Evolutionary conservation across 768 basidiomycete genomes (phyloP).

Genomic region (Amanita thiersii): DNA sequence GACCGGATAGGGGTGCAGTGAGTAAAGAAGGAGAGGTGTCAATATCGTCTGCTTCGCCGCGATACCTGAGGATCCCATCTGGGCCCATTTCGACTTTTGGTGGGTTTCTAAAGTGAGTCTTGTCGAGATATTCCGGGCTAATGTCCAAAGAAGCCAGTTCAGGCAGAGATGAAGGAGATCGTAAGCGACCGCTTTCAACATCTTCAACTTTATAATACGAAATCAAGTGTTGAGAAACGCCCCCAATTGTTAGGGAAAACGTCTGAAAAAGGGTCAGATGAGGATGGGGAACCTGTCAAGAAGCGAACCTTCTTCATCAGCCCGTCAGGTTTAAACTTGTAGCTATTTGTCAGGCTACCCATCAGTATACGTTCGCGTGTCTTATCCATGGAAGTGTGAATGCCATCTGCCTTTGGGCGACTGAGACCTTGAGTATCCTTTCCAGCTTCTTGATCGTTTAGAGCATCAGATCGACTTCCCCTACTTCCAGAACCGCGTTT

Average conservation of each 20-base stretch:
- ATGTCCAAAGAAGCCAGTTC: slow-evolving; percentile 85
- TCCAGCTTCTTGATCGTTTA: slow-evolving; percentile 22
- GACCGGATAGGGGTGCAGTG: slow-evolving; percentile 31
- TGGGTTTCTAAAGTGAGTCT: slow-evolving; percentile 85
- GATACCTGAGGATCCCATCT: slow-evolving; percentile 77
- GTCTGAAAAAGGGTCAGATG: slow-evolving; percentile 42
- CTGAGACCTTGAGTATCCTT: slow-evolving; percentile 44
- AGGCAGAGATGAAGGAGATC: slow-evolving; percentile 80
- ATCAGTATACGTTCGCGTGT: slow-evolving; percentile 75
- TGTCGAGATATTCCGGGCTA: slow-evolving; percentile 80
- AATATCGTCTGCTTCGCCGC: slow-evolving; percentile 74
- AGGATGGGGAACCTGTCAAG: slow-evolving; percentile 4
- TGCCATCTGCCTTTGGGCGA: slow-evolving; percentile 47
- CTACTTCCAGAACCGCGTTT: slow-evolving; percentile 66
- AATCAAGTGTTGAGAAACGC: slow-evolving; percentile 85
- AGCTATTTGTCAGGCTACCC: slow-evolving; percentile 86
- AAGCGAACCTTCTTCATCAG: slow-evolving; percentile 90
- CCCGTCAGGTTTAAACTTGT: slow-evolving; percentile 89
- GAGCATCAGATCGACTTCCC: slow-evolving; percentile 33
- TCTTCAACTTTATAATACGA: slow-evolving; percentile 94
- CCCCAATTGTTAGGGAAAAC: slow-evolving; percentile 80
- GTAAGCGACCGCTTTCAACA: slow-evolving; percentile 80
- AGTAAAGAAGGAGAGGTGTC: slow-evolving; percentile 35
- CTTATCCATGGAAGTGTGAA: slow-evolving; percentile 49
- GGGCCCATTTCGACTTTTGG: slow-evolving; percentile 81